Base-by-base conservation (phyloP, 1,284 basidiomycete species). In the Peniophora sp. region DNA sequence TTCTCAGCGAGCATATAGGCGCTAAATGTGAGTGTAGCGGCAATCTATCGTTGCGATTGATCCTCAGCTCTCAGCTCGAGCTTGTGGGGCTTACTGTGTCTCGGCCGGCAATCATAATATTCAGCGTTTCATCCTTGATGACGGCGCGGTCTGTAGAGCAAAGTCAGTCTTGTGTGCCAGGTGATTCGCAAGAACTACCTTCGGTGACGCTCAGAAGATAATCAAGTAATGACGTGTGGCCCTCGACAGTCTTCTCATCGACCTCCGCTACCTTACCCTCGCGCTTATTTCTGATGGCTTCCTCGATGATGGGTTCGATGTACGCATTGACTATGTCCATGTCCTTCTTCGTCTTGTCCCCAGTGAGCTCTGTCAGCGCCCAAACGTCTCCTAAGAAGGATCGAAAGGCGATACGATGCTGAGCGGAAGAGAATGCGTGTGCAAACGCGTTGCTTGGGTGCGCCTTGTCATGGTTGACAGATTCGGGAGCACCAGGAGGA, bases 1-100 rank as follows among this genome's bases (percentile, higher is more conserved):
- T 83, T 66, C 53, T 69, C 66, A 1, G 79, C 65, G 43, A 86
- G 66, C 58, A 78, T 68, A 60, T 85, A 85, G 3, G 81, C 57
- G 8, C 68, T 62, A 53, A 75, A 78, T 0, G 73, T 80, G 20
- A 83, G 61, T 0, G 74, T 75, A 2, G 73, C 65, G 20, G 79
- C 75, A 0, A 79, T 83, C 53, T 81, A 36, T n/a, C n/a, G n/a
- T n/a, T n/a, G n/a, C n/a, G n/a, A n/a, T n/a, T n/a, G n/a, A n/a
- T n/a, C n/a, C n/a, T n/a, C n/a, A n/a, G n/a, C n/a, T n/a, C n/a
- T n/a, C n/a, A n/a, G n/a, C n/a, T n/a, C n/a, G n/a, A n/a, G n/a
- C n/a, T n/a, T n/a, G n/a, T n/a, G n/a, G n/a, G n/a, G 14, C 23
- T 34, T 44, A 72, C 70, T 2, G 72, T 72, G 53, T 74, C 70